Base-by-base conservation (phyloP, 2,329 filamentous ascomycete genomes). In the Fusarium sulawesiense region DNA sequence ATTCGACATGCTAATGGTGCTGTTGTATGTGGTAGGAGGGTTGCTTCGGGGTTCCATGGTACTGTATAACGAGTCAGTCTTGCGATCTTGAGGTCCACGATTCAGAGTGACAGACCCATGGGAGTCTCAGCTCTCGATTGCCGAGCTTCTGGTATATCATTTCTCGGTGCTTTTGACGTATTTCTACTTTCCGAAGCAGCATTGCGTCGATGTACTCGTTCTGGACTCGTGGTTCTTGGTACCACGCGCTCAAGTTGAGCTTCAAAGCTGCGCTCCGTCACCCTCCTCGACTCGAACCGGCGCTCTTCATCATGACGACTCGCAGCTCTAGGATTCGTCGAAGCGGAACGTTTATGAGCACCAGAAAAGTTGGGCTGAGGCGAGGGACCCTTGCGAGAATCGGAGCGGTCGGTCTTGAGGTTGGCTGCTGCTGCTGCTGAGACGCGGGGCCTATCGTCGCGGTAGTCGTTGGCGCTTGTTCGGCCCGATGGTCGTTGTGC, bases 31-130 rank as follows among this genome's bases (percentile, higher is more conserved):
- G 88, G 84, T 37, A 94, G 84, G 23, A 98, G 83, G 2, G 87
- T 91, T 11, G 90, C 95, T 77, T 93, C 88, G 1, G 96, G 95
- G 59, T 89, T 90, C 96, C 96, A 98, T 76, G 83, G 81, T 68
- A 80, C 83, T 84, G 73, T 64, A 44, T 21, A 50, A 10, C 61
- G 34, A 18, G 75, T 74, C 69, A 76, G 73, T 64, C 51, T 47
- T 40, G 40, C n/a, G 46, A 29, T 27, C 29, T 23, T 62, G 12
- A 25, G 21, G 41, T 18, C n/a, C 25, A 47, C 47, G 14, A 37
- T 51, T 63, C 55, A 25, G 37, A 51, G 32, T 29, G 29, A 40
- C 81, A 60, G 83, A 88, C 86, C 82, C 80, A 82, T 81, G n/a
- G 83, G 81, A 27, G 80, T 76, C 66, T 89, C 87, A 30, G 79